Conservation (phyloP, 495 filamentous ascomycete species). For the Penicillium silybi region DNA sequence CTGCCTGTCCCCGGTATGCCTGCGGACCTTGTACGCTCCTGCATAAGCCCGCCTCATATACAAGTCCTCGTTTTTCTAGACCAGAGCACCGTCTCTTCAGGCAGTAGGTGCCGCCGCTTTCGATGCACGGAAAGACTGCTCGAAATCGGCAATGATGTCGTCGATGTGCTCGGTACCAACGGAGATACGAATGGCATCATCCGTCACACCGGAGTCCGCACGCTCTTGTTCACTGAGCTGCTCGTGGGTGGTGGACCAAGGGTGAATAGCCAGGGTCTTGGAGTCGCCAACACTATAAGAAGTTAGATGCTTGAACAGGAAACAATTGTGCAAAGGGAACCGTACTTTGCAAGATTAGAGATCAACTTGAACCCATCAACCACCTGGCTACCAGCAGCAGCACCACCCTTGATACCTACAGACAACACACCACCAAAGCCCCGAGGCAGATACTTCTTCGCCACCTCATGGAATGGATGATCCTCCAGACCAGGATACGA, state of each 20-base stretch:
- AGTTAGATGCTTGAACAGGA: constrained; percentile 1
- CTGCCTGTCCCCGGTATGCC: not conserved
- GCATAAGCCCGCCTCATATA: not conserved
- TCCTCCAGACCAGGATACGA: constrained; percentile 86
- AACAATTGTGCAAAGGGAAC: not conserved
- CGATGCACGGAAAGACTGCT: constrained; percentile 76
- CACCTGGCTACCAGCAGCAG: constrained; percentile 72
- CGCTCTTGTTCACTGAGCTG: constrained; percentile 85
- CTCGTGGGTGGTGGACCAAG: constrained; percentile 95
- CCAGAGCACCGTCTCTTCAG: not conserved
- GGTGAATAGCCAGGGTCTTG: constrained; percentile 93
- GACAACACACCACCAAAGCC: constrained; percentile 91
- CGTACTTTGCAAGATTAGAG: constrained; percentile 82
- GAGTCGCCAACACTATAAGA: constrained; percentile 57
- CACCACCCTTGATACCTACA: constrained; percentile 90
- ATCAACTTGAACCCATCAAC: constrained; percentile 95
- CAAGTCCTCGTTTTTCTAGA: not conserved
- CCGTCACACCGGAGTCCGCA: constrained; percentile 75
- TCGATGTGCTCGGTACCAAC: constrained; percentile 97
- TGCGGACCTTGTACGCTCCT: not conserved
- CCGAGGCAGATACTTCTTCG: constrained; percentile 84
- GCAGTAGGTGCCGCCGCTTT: constrained; percentile 27
- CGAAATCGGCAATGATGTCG: constrained; percentile 95
- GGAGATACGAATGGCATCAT: constrained; percentile 93
- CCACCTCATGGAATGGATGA: constrained; percentile 73